Evolutionary conservation across 208 protist genomes (phyloP).

Genomic region (Crithidia fasciculata): DNA sequence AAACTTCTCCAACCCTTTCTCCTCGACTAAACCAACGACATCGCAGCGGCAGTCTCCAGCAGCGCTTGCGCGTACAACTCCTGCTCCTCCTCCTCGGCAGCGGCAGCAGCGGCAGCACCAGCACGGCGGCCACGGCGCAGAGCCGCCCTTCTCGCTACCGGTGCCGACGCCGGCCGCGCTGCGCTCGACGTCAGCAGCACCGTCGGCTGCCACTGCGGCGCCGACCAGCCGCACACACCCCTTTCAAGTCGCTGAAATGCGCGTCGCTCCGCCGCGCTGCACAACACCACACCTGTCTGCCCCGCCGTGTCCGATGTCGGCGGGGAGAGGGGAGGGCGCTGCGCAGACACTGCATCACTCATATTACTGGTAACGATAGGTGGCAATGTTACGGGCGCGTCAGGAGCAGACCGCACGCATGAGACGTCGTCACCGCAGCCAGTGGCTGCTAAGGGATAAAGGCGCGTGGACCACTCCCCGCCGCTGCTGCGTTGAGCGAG

Average conservation of each 20-base stretch:
- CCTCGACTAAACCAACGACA: background rate
- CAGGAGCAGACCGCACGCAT: too few relatives aligned
- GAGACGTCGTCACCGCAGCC: too few relatives aligned
- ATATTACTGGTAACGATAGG: too few relatives aligned
- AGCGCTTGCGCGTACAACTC: background rate
- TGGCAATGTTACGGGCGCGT: too few relatives aligned
- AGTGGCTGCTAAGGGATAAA: too few relatives aligned
- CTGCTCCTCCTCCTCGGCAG: background rate
- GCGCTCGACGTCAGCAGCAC: background rate
- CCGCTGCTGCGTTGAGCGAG: too few relatives aligned
- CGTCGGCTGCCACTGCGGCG: conserved; percentile 2
- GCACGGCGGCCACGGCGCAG: background rate
- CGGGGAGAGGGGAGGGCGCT: too few relatives aligned
- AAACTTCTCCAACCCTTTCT: background rate
- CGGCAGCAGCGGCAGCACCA: background rate
- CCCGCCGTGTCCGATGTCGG: too few relatives aligned
- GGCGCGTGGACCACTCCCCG: too few relatives aligned
- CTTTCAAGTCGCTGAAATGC: background rate
- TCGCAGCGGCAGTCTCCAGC: background rate
- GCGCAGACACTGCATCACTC: too few relatives aligned
- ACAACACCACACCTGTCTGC: background rate
- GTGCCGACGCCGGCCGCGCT: too few relatives aligned
- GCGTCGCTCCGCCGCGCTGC: background rate
- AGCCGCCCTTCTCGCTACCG: background rate
- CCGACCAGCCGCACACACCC: conserved; percentile 5